Evolutionary conservation across 2,329 filamentous ascomycete species (phyloP).

Genomic region (Aspergillus pseudoglaucus): DNA sequence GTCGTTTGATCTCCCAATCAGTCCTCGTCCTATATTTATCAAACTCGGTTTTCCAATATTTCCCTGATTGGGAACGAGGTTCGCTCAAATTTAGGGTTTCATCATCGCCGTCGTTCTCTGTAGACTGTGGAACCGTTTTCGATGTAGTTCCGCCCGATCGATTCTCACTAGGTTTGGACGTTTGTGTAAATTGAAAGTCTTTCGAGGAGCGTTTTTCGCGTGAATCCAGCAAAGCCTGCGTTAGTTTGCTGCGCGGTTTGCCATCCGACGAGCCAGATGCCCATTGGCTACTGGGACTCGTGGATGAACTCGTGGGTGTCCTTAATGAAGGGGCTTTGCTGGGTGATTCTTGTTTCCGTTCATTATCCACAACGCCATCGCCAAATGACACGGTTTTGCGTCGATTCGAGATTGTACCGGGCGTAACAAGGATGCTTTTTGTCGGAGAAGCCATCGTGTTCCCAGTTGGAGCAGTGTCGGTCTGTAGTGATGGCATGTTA

Average conservation of each 20-base stretch:
- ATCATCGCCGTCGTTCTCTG: conserved; percentile 32
- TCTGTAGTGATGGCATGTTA: conserved; percentile 13
- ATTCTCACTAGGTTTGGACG: conserved; percentile 8
- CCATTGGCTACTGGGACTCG: conserved; percentile 43
- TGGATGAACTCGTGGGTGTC: conserved; percentile 41
- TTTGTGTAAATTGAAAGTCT: conserved; percentile 12
- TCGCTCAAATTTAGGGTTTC: conserved; percentile 49
- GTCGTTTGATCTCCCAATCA: conserved; percentile 53
- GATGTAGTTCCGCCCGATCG: conserved; percentile 10
- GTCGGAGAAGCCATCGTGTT: conserved; percentile 44
- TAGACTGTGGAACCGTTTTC: conserved; percentile 11
- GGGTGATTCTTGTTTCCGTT: conserved; percentile 42
- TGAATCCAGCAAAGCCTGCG: conserved; percentile 34
- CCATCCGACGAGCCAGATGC: conserved; percentile 26
- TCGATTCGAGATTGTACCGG: conserved; percentile 50
- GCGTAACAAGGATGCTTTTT: conserved; percentile 60
- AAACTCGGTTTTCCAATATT: conserved; percentile 58
- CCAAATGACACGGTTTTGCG: conserved; percentile 58
- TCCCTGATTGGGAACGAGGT: conserved; percentile 52
- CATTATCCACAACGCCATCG: conserved; percentile 51
- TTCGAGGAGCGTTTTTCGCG: conserved; percentile 28
- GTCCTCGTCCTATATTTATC: conserved; percentile 53
- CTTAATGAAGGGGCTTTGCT: conserved; percentile 40
- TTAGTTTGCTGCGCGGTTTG: conserved; percentile 35
- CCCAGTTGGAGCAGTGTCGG: conserved; percentile 18